Percentiles rank a stretch among this genome's conserved stretches.
Conservation (phyloP, 257 asterid genomes). For the Euphrasia confusa region DNA sequence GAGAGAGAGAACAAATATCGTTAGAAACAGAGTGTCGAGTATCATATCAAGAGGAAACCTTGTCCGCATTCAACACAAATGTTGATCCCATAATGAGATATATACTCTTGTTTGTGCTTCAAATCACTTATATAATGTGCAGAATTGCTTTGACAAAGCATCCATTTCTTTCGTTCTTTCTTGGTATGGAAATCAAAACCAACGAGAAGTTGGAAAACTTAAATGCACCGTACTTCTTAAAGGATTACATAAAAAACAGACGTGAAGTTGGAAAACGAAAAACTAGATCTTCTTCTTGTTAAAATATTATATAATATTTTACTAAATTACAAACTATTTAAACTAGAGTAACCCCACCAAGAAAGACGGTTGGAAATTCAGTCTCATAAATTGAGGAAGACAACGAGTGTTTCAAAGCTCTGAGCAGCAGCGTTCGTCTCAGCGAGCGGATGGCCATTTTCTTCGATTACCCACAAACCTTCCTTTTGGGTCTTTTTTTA, state of each 20-base stretch:
- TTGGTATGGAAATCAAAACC: background rate
- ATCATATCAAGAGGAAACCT: background rate
- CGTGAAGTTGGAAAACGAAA: background rate
- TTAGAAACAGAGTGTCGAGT: background rate
- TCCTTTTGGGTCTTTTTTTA: too few species aligned
- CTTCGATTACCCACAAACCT: constrained; percentile 15
- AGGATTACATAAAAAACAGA: too few species aligned
- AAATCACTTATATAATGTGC: background rate
- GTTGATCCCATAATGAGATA: background rate
- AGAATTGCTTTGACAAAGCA: too few species aligned
- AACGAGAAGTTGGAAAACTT: too few species aligned
- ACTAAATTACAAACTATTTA: background rate
- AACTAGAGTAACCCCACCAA: background rate
- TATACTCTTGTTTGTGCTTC: background rate
- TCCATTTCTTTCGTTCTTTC: background rate
- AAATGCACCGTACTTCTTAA: too few species aligned
- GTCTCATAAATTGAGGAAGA: constrained; percentile 9
- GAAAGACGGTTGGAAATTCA: background rate
- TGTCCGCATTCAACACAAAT: background rate
- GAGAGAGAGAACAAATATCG: too few species aligned
- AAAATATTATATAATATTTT: background rate
- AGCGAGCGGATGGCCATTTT: constrained; percentile 41
- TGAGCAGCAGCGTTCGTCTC: constrained; percentile 30
- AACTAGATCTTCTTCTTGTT: background rate
- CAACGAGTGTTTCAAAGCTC: constrained; percentile 29